phyloP scores from a whole-genome alignment of 441 rosid species.

The Croton laevigatus region DNA sequence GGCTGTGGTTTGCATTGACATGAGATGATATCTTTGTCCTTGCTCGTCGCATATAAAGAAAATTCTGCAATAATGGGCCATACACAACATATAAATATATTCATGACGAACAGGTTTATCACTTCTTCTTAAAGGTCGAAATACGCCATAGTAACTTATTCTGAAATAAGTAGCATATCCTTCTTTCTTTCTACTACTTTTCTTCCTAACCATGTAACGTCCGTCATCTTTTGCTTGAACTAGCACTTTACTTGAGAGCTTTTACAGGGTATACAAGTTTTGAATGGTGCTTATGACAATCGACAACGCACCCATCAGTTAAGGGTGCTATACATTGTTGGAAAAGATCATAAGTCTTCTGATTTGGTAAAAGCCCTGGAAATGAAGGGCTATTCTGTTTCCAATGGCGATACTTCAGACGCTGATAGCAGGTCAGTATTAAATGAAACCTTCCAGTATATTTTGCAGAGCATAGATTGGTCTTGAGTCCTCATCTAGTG shows the following conservation, averaged over 20 bases:
- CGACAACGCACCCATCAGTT: slow-evolving; percentile 14
- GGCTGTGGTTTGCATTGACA: too few species aligned
- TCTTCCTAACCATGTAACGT: not conserved
- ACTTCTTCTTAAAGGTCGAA: not conserved
- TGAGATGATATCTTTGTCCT: not conserved
- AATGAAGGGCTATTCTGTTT: slow-evolving; percentile 37
- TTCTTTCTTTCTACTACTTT: not conserved
- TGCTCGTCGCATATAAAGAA: not conserved
- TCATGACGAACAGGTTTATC: not conserved
- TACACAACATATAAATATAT: not conserved
- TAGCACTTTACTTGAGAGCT: slow-evolving; percentile 2
- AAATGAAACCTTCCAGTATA: not conserved
- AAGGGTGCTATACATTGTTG: slow-evolving; percentile 37
- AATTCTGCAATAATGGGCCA: not conserved
- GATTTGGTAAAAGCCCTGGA: slow-evolving; percentile 38
- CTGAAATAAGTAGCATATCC: not conserved
- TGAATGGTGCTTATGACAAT: slow-evolving; percentile 21
- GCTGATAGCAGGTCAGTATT: slow-evolving; percentile 38
- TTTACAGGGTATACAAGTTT: slow-evolving; percentile 35
- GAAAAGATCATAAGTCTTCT: slow-evolving; percentile 31
- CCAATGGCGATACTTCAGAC: slow-evolving; percentile 22
- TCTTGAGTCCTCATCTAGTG: not conserved
- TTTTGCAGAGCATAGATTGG: not conserved
- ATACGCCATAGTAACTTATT: not conserved
- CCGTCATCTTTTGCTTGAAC: not conserved